Evolutionary conservation across 257 asterid species (phyloP).

Genomic region (Scutellaria barbata): DNA sequence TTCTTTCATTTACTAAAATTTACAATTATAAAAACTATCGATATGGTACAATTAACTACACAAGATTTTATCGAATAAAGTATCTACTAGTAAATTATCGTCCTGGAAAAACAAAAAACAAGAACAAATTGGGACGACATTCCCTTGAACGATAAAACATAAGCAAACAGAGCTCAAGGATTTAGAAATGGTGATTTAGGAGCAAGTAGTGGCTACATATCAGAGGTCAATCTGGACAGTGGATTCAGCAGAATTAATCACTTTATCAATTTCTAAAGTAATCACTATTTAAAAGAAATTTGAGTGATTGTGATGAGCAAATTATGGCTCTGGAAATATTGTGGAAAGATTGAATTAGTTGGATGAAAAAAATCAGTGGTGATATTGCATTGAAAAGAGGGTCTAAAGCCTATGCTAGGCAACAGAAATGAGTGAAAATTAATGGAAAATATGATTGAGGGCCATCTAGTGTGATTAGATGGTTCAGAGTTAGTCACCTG

Average conservation of each 20-base stretch:
- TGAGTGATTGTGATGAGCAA: conserved; percentile 29
- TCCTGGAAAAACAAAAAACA: too few species aligned
- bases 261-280: conserved; percentile 33
- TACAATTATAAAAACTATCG: too few species aligned
- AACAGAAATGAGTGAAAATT: conserved; percentile 25
- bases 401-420: conserved; percentile 27
- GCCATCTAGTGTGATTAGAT: conserved; percentile 40
- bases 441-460: conserved; percentile 32
- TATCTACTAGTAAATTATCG: too few species aligned
- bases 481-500: conserved; percentile 32
- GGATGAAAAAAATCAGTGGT: conserved; percentile 29
- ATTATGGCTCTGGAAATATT: conserved; percentile 20
- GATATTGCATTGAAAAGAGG: conserved; percentile 13
- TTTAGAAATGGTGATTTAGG: conserved; percentile 15
- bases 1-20: neutral
- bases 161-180: neutral
- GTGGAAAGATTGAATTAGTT: neutral
- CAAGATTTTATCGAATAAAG: too few species aligned
- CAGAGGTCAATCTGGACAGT: conserved; percentile 39
- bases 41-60: too few species aligned
- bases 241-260: conserved; percentile 40
- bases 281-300: conserved; percentile 32
- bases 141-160: neutral
- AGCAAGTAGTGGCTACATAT: conserved; percentile 35
- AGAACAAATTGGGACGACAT: neutral